Evolutionary conservation across 805 yeast genomes (phyloP), one percentile per base, ranked within the genome.

Genomic region (Nakazawaea holstii): DNA sequence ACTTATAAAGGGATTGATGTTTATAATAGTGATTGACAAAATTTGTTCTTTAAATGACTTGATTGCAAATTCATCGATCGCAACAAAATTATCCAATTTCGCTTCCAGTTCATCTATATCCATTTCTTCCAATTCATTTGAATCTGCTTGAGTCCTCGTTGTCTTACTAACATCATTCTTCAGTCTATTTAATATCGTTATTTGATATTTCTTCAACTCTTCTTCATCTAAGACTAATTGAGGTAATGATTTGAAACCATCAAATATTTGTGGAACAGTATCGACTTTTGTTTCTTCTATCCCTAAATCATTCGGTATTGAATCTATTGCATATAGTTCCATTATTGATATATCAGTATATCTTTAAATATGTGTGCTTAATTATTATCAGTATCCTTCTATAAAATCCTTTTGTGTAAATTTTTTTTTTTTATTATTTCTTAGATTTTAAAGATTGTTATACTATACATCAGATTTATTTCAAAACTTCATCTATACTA

Each of bases 241-340:
- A 8, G 41, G 41, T 13, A 43, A 17, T 8, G 44, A 30, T 32
- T 42, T 41, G 40, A 47, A 47, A 37, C 38, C 43, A 15, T 37
- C 43, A 39, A 47, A 46, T 10, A 45, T 15, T 10, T 10, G 32
- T 5, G 38, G 17, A 8, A 5, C 14, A 3, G 17, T 31, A 5
- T n/a, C 13, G 32, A 38, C 14, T 29, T 15, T 31, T 6, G 37
- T 28, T 11, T 31, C 44, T 10, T 41, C 44, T 9, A 41, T 32
- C 13, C 44, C 44, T 8, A 41, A 32, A 13, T 41, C 44, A n/a
- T 41, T 41, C 29, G 13, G 17, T 15, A 29, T n/a, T 10, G 29
- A 39, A 6, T 8, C 14, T 13, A 39, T 7, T 6, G 42, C 33
- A 26, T 39, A 29, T 14, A 39, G 10, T 39, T 29, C 42, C 29